These are phyloP conservation scores for Blastobotrys arbuscula DNA, from an alignment of 1,139 yeast genomes.

Conservation along the genomic window DNA sequence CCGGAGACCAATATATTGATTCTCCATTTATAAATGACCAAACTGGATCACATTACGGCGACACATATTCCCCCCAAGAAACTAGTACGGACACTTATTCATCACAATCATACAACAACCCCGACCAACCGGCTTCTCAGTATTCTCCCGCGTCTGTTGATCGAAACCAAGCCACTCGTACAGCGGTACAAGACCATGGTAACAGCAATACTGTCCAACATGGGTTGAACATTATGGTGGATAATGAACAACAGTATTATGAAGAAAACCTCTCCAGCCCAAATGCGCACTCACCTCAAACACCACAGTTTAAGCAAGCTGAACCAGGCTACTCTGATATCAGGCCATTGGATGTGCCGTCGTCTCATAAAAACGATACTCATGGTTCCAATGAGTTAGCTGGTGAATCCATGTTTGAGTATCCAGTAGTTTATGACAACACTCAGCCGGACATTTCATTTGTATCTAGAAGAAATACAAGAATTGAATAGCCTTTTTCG, in stretches of 20 bases:
- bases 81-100: background rate
- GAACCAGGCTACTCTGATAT: background rate
- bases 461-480: background rate
- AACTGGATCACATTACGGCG: background rate
- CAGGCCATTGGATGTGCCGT: background rate
- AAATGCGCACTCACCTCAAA: background rate
- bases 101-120: background rate
- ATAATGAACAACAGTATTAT: background rate
- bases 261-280: background rate
- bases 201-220: background rate
- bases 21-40: background rate
- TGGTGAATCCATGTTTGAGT: background rate
- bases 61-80: background rate
- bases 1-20: too few relatives aligned
- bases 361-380: background rate
- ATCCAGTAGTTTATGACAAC: conserved; percentile 5
- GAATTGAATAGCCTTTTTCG: background rate
- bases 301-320: background rate
- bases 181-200: background rate
- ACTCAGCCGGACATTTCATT: conserved; percentile 1
- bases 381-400: too few relatives aligned
- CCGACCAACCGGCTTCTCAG: background rate
- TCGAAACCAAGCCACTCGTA: background rate
- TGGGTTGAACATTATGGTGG: background rate
- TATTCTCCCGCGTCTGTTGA: background rate